Base-by-base conservation (phyloP, 306 rosid species). In the Albizia julibrissin region DNA sequence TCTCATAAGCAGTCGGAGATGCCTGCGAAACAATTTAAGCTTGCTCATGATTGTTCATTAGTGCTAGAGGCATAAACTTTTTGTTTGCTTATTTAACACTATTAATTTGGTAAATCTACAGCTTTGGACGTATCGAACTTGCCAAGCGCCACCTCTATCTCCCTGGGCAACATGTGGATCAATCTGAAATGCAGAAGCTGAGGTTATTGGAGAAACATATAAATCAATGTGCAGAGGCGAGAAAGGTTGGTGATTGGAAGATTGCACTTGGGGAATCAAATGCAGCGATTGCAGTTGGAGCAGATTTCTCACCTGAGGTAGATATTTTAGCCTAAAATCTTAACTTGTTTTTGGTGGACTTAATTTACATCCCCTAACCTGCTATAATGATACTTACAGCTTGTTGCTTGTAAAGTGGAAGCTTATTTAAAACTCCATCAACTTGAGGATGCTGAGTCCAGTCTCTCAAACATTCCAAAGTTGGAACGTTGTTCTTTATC, bases 291-390 rank as follows among this genome's bases (percentile, higher is more conserved):
- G 89, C 86, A 44, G 86, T 77, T 70, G 98, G 92, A 56, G 97
- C 92, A 6, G 97, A 94, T 62, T 90, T 87, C 84, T 92, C 97
- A 40, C 98, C 97, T 39, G 95, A 86, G 97, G 98, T 89, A 79
- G 66, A 67, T 69, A 73, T 46, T 52, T 77, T 75, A 77, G 59
- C 33, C 77, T 73, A 67, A 66, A 52, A 1, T 66, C 62, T 77
- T 13, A 2, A 43, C 39, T 83, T 86, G 42, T n/a, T 21, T 27
- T 5, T 33, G 8, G 52, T 37, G 29, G 33, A 8, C 29, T 54
- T 13, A 39, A 40, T 81, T 78, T 76, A 44, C 26, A 69, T 37
- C 56, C 70, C 11, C 50, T 82, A 87, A 86, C 59, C 70, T 61
- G 59, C 69, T 34, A 75, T 43, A 39, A 40, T 85, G 74, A 50